Conservation (phyloP, 768 basidiomycete species). For the Pleurotus platypus region DNA sequence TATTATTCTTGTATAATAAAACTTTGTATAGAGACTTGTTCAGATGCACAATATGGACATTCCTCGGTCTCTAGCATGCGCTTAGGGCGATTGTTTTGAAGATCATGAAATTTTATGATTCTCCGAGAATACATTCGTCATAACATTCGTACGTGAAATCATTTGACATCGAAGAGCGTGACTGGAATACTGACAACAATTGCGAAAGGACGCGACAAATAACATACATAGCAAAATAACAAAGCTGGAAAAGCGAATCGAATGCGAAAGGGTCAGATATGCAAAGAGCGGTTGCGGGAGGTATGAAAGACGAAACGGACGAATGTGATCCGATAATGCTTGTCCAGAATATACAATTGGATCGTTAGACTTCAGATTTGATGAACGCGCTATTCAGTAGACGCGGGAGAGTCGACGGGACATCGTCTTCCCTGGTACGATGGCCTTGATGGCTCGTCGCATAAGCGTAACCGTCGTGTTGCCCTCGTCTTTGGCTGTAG, state of each 20-base stretch:
- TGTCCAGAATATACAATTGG: conserved; percentile 3
- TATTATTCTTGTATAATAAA: no score
- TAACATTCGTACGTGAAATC: neutral
- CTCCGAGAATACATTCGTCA: neutral
- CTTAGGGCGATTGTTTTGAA: no score
- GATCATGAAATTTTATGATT: no score
- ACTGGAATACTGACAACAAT: neutral
- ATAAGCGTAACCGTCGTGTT: conserved; percentile 53
- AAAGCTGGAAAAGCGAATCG: neutral
- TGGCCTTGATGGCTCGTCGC: conserved; percentile 71
- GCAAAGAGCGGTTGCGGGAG: neutral
- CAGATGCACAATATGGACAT: no score
- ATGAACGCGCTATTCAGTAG: conserved; percentile 14
- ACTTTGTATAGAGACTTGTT: no score
- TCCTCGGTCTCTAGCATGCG: no score
- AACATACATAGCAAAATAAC: conserved; percentile 5
- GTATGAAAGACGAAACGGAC: neutral
- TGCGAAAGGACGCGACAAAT: neutral
- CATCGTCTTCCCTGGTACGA: conserved; percentile 57
- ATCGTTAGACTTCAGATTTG: neutral
- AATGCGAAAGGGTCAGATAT: neutral
- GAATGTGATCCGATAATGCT: neutral
- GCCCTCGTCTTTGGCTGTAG: conserved; percentile 40
- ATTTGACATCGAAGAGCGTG: conserved; percentile 8
- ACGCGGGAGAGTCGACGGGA: conserved; percentile 49